These are phyloP conservation scores for Acacia pycnantha DNA, from an alignment of 331 rosid genomes.

Conservation along the genomic window DNA sequence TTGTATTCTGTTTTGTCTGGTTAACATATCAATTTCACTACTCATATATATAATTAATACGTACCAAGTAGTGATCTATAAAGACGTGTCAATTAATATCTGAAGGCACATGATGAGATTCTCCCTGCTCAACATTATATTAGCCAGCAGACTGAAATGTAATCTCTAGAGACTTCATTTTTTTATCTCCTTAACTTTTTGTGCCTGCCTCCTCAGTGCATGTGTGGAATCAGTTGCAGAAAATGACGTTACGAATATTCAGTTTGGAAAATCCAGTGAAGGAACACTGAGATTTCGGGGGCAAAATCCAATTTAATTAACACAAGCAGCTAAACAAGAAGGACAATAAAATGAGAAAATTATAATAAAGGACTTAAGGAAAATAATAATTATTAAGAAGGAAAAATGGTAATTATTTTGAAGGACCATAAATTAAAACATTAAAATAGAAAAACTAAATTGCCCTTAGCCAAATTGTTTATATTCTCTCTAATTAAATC, in stretches of 20 bases:
- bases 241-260: not conserved
- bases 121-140: not conserved
- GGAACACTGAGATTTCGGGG: not conserved
- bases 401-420: no score
- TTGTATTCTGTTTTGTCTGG: not conserved
- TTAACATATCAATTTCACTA: not conserved
- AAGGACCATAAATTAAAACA: no score
- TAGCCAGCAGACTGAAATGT: not conserved
- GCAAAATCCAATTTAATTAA: not conserved
- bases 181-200: not conserved
- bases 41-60: no score
- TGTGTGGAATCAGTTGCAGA: not conserved
- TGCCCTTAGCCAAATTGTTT: no score
- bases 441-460: no score
- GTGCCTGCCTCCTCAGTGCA: not conserved
- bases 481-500: no score
- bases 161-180: not conserved
- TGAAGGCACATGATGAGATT: not conserved
- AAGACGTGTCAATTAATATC: not conserved
- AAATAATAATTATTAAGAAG: no score
- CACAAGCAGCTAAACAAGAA: not conserved
- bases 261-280: not conserved
- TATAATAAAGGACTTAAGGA: no score
- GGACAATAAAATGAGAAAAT: no score
- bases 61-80: not conserved